phyloP scores from a whole-genome alignment of 257 asterid genomes.

The Ballota nigra region DNA sequence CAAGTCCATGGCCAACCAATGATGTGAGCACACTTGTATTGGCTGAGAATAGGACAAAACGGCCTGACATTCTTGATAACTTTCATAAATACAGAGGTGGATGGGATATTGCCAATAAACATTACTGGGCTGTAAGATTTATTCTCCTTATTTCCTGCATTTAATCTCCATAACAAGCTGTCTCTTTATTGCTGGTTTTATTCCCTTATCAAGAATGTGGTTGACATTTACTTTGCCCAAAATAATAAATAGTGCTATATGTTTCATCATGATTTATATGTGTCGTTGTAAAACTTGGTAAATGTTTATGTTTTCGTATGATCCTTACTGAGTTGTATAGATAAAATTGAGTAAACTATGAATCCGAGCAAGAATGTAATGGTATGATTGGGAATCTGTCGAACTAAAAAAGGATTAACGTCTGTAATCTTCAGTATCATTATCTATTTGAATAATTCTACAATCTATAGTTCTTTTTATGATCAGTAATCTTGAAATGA shows the following conservation, averaged over 20 bases:
- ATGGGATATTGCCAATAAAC: constrained; percentile 94
- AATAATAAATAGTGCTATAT: background rate
- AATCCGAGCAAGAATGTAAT: background rate
- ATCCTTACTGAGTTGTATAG: background rate
- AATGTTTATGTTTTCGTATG: background rate
- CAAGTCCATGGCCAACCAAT: constrained; percentile 44
- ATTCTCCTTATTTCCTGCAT: background rate
- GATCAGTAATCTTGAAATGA: constrained; percentile 3
- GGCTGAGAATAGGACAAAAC: constrained; percentile 75
- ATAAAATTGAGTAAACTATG: background rate
- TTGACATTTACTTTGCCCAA: background rate
- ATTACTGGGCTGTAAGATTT: constrained; percentile 85
- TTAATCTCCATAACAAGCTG: background rate
- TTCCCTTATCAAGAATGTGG: background rate
- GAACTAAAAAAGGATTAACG: background rate
- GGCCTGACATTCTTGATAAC: constrained; percentile 75
- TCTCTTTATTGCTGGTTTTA: background rate
- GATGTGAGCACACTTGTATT: constrained; percentile 62
- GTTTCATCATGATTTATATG: background rate
- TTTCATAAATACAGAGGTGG: constrained; percentile 90
- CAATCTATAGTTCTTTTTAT: background rate
- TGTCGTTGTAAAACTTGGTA: background rate
- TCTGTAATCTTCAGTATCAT: background rate
- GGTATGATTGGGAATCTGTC: background rate
- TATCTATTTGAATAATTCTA: background rate